A percentile compares a stretch with the other conserved stretches of the same genome.
Conservation (phyloP, 805 yeast genomes). For the Zygotorulaspora sp. region DNA sequence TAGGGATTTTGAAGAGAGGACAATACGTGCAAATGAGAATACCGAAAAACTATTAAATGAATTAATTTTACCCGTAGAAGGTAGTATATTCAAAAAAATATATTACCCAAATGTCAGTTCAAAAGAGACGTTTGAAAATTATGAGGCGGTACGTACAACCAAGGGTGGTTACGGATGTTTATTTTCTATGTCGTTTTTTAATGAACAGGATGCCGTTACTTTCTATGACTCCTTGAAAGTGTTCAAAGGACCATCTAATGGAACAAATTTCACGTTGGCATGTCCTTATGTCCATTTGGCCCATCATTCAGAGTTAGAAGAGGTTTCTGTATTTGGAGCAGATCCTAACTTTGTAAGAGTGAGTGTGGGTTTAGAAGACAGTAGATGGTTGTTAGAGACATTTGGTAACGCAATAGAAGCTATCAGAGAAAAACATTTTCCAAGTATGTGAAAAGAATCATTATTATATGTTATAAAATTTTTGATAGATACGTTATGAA, state of each 20-base stretch:
- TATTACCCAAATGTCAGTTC: slow-evolving; percentile 14
- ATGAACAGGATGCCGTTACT: slow-evolving; percentile 9
- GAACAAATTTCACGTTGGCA: slow-evolving; percentile 81
- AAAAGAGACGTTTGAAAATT: slow-evolving; percentile 10
- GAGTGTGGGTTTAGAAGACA: slow-evolving; percentile 76
- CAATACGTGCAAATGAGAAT: slow-evolving; percentile 44
- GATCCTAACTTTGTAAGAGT: slow-evolving; percentile 69
- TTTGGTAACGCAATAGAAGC: slow-evolving; percentile 47
- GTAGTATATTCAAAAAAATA: slow-evolving; percentile 9
- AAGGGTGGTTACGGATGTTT: slow-evolving; percentile 16
- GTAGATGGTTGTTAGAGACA: slow-evolving; percentile 45
- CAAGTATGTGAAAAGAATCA: background rate
- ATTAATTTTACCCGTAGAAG: slow-evolving; percentile 9
- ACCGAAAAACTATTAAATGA: slow-evolving; percentile 32
- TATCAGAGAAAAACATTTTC: slow-evolving; percentile 24
- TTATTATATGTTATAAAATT: no score
- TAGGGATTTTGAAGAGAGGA: slow-evolving; percentile 70
- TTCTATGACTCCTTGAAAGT: slow-evolving; percentile 13
- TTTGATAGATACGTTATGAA: no score
- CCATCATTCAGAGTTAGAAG: slow-evolving; percentile 75
- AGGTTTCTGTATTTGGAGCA: slow-evolving; percentile 73
- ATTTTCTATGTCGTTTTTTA: slow-evolving; percentile 10
- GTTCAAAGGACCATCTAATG: slow-evolving; percentile 76
- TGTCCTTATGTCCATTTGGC: slow-evolving; percentile 84
- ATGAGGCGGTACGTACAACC: slow-evolving; percentile 9